Percentiles rank a stretch among this genome's conserved stretches.
Conservation (phyloP, 441 rosid genomes). For the Syzygium malaccense region DNA sequence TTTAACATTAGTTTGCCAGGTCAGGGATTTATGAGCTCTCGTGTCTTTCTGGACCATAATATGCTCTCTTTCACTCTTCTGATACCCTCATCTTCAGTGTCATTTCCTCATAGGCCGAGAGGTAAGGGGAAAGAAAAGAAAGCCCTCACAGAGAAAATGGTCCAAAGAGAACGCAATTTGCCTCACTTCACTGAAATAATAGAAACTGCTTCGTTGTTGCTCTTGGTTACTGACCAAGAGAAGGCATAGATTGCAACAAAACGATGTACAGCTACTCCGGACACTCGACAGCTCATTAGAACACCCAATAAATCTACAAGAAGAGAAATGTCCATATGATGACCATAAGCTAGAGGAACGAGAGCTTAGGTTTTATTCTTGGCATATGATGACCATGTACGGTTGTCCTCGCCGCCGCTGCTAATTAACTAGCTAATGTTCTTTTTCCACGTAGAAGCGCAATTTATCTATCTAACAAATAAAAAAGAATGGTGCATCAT, state of each 20-base stretch:
- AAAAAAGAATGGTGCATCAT: neutral
- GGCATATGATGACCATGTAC: neutral
- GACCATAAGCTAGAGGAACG: neutral
- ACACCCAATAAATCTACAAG: neutral
- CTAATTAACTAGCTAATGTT: neutral
- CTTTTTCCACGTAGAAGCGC: neutral
- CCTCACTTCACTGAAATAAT: neutral
- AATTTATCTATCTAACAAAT: neutral
- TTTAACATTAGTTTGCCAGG: neutral
- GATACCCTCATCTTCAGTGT: neutral
- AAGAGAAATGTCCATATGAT: neutral
- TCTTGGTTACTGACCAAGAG: neutral
- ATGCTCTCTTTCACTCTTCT: neutral
- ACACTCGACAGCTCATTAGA: neutral
- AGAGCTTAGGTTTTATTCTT: neutral
- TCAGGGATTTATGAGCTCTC: neutral
- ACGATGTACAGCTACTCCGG: neutral
- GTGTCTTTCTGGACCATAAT: neutral
- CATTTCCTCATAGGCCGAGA: neutral
- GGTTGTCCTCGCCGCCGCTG: fast-evolving
- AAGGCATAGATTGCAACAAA: neutral
- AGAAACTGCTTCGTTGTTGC: neutral
- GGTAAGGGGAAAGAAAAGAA: neutral
- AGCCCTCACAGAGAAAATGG: neutral
- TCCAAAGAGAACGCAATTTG: neutral